Evolutionary conservation across 257 asterid genomes (phyloP).

Genomic region (Jacaranda mimosifolia): DNA sequence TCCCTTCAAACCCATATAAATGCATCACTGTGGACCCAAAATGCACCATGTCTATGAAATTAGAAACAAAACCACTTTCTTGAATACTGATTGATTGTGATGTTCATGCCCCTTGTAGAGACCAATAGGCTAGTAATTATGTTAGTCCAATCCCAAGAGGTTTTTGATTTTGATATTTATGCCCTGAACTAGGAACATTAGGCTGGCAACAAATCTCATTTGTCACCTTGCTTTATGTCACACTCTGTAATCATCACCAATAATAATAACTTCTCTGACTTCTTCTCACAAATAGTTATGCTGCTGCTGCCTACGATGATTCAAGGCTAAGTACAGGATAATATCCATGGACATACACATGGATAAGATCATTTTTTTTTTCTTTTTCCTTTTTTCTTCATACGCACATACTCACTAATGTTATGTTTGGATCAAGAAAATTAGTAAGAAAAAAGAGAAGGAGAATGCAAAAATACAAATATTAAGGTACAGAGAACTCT

Average conservation of each 20-base stretch:
- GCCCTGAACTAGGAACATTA: conserved; percentile 31
- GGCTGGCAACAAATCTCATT: conserved; percentile 22
- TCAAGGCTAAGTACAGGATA: not conserved
- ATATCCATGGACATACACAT: no score
- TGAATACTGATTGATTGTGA: conserved; percentile 35
- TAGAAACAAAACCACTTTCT: conserved; percentile 30
- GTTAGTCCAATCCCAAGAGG: conserved; percentile 32
- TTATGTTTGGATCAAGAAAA: no score
- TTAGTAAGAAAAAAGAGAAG: no score
- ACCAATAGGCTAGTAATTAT: conserved; percentile 22
- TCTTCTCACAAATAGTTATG: conserved; percentile 14
- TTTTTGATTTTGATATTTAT: conserved; percentile 4
- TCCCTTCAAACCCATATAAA: not conserved
- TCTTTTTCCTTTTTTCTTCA: no score
- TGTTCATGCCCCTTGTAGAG: conserved; percentile 20
- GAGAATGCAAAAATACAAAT: no score
- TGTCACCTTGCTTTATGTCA: conserved; percentile 18
- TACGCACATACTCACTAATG: no score
- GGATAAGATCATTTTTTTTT: no score
- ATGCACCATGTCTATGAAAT: conserved; percentile 33
- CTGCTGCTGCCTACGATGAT: conserved; percentile 8
- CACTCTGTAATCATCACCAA: conserved; percentile 28
- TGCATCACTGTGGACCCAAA: conserved; percentile 32
- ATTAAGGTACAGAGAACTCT: no score
- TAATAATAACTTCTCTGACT: conserved; percentile 1